Evolutionary conservation across 208 protist species (phyloP), one percentile per base, ranked within the genome.

Genomic region (Trypanosoma mega): DNA sequence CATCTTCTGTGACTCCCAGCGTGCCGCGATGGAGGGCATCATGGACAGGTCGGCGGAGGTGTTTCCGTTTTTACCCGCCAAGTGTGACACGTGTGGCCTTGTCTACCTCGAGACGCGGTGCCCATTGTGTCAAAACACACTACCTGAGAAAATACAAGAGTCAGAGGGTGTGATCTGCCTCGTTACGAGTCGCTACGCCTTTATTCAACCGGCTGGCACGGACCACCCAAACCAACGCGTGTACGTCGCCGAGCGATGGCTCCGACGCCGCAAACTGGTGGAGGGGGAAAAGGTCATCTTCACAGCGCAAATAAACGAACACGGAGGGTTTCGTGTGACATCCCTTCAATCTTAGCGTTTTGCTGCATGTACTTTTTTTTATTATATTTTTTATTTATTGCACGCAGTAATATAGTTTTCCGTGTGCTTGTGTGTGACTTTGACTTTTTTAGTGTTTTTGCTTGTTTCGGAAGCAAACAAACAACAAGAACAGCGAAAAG

Each of bases 31-130:
- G 12, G 62, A 72, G 33, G 47, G 53, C 9, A 61, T 4, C 2
- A 27, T 39, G 18, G 52, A 50, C 44, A 52, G 62, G 20, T 54
- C 51, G 18, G 34, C 46, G 5, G 50, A 68, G 29, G 47, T 26
- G 30, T 78, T 81, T 34, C 85, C 79, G 9, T 96, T 93, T 47
- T 45, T 70, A 3, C 85, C 89, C 14, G 58, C 76, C 27, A 76
- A 79, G 47, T 96, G 89, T 60, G 20, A 44, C 11, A 56, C 58
- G 20, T 96, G 89, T 47, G 71, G 68, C 12, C 56, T 84, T 5
- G 72, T 92, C 14, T 82, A 81, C 56, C 72, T 96, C 14, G 83
- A 93, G 63, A 70, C 75, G n/a, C 53, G 63, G 8, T 96, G 89
- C 66, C 85, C 85, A 5, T 60, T 80, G 9, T 93, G 83, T 63